Conservation (phyloP, 257 asterid species). For the Galeopsis tetrahit region DNA sequence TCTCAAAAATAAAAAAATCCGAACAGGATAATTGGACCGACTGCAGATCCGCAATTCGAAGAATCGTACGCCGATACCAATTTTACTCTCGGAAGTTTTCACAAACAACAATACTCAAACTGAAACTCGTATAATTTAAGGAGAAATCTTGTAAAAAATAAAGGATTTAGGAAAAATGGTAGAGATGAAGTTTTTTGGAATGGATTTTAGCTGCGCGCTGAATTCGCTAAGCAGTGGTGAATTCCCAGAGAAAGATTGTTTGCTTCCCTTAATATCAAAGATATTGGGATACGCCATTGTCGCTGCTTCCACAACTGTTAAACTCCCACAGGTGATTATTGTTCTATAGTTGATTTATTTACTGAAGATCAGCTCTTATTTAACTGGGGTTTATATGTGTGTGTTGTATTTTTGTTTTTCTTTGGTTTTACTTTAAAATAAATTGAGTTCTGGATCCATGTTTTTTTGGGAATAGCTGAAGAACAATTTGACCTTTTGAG, state of each 20-base stretch:
- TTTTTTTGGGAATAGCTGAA: neutral
- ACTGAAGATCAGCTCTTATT: neutral
- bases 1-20: neutral
- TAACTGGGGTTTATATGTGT: neutral
- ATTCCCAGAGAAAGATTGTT: slow-evolving; percentile 88
- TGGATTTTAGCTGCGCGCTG: slow-evolving; percentile 90
- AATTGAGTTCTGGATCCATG: slow-evolving; percentile 29
- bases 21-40: neutral
- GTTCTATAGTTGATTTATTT: neutral
- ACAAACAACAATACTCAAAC: neutral
- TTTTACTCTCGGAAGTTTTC: neutral
- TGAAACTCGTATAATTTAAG: neutral
- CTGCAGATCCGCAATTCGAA: slow-evolving; percentile 25
- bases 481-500: slow-evolving; percentile 31
- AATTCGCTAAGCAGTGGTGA: slow-evolving; percentile 74
- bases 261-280: slow-evolving; percentile 90
- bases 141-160: neutral
- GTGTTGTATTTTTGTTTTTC: slow-evolving; percentile 7
- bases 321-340: slow-evolving; percentile 80
- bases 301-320: slow-evolving; percentile 96
- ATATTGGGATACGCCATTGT: slow-evolving; percentile 91
- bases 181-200: slow-evolving; percentile 76
- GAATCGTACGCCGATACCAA: slow-evolving; percentile 17
- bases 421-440: neutral
- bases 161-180: slow-evolving; percentile 41